Evolutionary conservation across 2,329 filamentous ascomycete species (phyloP).

Genomic region (Chrysosporium queenslandicum): DNA sequence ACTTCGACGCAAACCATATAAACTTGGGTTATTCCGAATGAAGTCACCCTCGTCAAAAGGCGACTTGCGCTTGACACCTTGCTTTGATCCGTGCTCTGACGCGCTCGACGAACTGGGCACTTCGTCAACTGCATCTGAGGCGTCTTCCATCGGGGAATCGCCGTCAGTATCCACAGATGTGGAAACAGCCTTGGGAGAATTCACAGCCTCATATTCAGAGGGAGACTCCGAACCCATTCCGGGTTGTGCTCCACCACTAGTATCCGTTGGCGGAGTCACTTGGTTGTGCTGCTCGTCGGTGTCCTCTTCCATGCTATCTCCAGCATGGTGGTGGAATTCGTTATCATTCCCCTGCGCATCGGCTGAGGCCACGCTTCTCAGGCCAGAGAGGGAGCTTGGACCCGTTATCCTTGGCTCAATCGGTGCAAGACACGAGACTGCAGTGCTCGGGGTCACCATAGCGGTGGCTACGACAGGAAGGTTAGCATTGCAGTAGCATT

Average conservation of each 20-base stretch:
- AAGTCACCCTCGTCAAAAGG: constrained; percentile 65
- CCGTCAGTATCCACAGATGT: constrained; percentile 40
- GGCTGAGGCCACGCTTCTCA: not conserved
- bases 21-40: constrained; percentile 82
- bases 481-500: constrained; percentile 34
- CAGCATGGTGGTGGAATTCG: constrained; percentile 19
- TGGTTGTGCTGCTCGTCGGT: constrained; percentile 1
- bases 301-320: constrained; percentile 7
- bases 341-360: constrained; percentile 2
- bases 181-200: constrained; percentile 44
- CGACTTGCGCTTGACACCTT: constrained; percentile 64
- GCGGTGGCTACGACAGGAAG: constrained; percentile 32
- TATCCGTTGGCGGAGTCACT: not conserved
- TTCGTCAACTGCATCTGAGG: constrained; percentile 37
- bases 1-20: constrained; percentile 89
- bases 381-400: not conserved
- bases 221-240: constrained; percentile 37
- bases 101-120: constrained; percentile 50
- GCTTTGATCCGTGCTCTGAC: constrained; percentile 60
- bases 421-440: not conserved
- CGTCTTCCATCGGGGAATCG: constrained; percentile 64
- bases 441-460: constrained; percentile 38
- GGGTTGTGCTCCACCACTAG: constrained; percentile 3
- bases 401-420: not conserved
- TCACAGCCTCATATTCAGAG: constrained; percentile 38